Conservation (phyloP, 108 stramenopile genomes). For the Parietichytrium sp. region DNA sequence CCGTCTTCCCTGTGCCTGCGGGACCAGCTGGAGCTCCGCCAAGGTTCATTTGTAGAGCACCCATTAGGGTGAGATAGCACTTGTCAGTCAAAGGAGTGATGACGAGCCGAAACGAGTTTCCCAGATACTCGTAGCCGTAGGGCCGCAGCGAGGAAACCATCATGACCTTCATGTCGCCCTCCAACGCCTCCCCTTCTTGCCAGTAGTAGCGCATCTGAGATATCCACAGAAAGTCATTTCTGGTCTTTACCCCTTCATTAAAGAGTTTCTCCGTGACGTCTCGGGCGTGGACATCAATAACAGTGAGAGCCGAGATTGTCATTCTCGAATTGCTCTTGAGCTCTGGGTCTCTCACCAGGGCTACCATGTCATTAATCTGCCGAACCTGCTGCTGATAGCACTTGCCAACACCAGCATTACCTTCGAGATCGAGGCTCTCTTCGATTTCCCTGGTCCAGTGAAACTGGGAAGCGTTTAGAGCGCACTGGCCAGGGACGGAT, state of each 20-base stretch:
- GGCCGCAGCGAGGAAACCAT: constrained; percentile 64
- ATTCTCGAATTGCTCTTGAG: constrained; percentile 49
- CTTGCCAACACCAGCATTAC: constrained; percentile 37
- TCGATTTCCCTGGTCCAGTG: constrained; percentile 69
- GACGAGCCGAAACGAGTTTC: constrained; percentile 67
- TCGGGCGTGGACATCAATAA: constrained; percentile 70
- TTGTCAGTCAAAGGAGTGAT: constrained; percentile 71
- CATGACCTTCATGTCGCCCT: constrained; percentile 57
- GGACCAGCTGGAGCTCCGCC: constrained; percentile 71
- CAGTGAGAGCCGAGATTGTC: constrained; percentile 65
- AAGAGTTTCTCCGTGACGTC: constrained; percentile 65
- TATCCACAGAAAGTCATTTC: constrained; percentile 54
- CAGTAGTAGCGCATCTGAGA: constrained; percentile 70
- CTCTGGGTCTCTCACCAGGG: constrained; percentile 63
- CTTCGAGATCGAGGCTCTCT: constrained; percentile 27
- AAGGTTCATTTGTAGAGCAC: constrained; percentile 67
- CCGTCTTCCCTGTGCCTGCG: constrained; percentile 72
- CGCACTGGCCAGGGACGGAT: constrained; percentile 61
- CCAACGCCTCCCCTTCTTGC: constrained; percentile 44
- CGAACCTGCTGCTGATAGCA: constrained; percentile 48
- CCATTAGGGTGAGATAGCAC: constrained; percentile 72
- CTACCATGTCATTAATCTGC: constrained; percentile 66
- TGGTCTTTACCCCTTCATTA: constrained; percentile 51
- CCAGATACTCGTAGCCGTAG: constrained; percentile 73
- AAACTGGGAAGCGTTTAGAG: constrained; percentile 67